Conservation (phyloP, 495 filamentous ascomycete species). For the Chaetomidium leptoderma region DNA sequence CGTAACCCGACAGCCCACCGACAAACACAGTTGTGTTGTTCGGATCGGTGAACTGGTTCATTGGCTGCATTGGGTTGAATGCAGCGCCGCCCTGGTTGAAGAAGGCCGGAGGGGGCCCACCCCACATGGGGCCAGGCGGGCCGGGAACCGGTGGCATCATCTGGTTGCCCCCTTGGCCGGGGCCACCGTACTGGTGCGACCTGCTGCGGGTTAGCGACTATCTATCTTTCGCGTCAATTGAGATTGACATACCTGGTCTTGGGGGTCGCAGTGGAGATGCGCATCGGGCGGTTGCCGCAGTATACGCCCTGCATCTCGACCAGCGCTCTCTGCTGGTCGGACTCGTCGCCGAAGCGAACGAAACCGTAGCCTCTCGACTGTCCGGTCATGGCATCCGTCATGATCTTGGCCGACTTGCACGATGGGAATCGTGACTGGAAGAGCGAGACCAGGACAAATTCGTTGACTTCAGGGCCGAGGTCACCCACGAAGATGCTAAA, state of each 20-base stretch:
- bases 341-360: slow-evolving; percentile 91
- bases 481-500: slow-evolving; percentile 98
- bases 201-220: slow-evolving; percentile 9
- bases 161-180: slow-evolving; percentile 29
- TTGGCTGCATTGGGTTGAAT: slow-evolving; percentile 65
- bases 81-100: slow-evolving; percentile 34
- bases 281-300: slow-evolving; percentile 98
- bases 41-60: slow-evolving; percentile 99
- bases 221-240: neutral
- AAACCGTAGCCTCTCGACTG: slow-evolving; percentile 98
- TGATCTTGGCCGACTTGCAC: slow-evolving; percentile 99
- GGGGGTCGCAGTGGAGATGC: slow-evolving; percentile 94
- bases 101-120: slow-evolving; percentile 29
- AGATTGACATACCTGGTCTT: slow-evolving; percentile 59
- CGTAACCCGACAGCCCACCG: slow-evolving; percentile 93
- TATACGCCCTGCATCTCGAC: slow-evolving; percentile 99
- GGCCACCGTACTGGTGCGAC: slow-evolving; percentile 39
- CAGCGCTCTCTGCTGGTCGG: slow-evolving; percentile 90
- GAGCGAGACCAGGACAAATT: slow-evolving; percentile 93
- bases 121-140: slow-evolving; percentile 38
- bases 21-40: slow-evolving; percentile 99
- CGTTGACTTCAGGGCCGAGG: slow-evolving; percentile 96
- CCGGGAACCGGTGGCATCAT: slow-evolving; percentile 39
- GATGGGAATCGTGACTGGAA: slow-evolving; percentile 95
- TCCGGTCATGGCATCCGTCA: slow-evolving; percentile 97